A percentile compares a stretch with the other conserved stretches of the same genome.
phyloP scores from a whole-genome alignment of 208 protist species.

The Trypanosoma vivax region DNA sequence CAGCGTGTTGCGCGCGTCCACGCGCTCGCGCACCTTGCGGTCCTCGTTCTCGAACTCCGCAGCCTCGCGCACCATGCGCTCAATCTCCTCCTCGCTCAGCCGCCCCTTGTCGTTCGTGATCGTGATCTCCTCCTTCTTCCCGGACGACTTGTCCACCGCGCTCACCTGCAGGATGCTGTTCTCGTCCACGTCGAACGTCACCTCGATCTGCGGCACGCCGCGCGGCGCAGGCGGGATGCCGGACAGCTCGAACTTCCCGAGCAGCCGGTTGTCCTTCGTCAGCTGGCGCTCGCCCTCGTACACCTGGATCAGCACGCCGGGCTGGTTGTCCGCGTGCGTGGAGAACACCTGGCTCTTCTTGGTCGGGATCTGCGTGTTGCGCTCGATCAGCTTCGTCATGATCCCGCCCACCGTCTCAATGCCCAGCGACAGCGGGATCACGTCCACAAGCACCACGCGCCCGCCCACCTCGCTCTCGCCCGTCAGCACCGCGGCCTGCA shows the following conservation, averaged over 20 bases:
- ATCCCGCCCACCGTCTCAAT: conserved; percentile 1
- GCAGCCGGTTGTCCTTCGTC: conserved; percentile 93
- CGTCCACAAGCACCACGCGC: conserved; percentile 59
- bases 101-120: conserved; percentile 94
- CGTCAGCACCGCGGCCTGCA: conserved; percentile 95
- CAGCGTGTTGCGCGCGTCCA: conserved; percentile 90
- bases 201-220: conserved; percentile 3
- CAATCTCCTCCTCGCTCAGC: conserved; percentile 92
- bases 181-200: conserved; percentile 5
- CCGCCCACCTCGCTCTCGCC: conserved; percentile 54
- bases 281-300: conserved; percentile 5
- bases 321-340: conserved; percentile 3
- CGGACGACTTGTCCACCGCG: conserved; percentile 3
- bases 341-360: conserved; percentile 7
- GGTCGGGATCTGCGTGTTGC: conserved; percentile 4
- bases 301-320: conserved; percentile 3
- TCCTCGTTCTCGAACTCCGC: conserved; percentile 45
- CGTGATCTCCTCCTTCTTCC: conserved; percentile 4
- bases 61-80: conserved; percentile 93
- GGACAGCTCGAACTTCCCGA: conserved; percentile 97
- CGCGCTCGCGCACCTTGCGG: conserved; percentile 3
- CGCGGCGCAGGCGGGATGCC: conserved; percentile 90
- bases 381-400: conserved; percentile 6
- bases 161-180: conserved; percentile 7
- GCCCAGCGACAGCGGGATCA: conserved; percentile 4